A percentile compares a stretch with the other conserved stretches of the same genome.
These are phyloP conservation scores for Phoenix roebelenii DNA, from an alignment of 176 grass and related monocot genomes.

Conservation along the genomic window DNA sequence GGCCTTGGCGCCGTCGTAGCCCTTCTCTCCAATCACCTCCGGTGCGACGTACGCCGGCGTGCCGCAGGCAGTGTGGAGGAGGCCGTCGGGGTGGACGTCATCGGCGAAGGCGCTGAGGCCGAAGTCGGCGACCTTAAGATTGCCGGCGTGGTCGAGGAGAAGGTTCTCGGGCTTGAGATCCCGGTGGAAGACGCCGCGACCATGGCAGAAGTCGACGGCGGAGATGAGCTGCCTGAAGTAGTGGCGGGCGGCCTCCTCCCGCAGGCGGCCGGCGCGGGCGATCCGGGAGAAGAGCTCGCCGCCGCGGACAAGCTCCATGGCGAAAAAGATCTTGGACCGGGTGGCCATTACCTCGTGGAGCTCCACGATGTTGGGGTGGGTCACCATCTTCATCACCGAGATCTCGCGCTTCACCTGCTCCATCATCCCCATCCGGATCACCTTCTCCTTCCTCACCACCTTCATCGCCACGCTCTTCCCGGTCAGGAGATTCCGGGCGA, in stretches of 20 bases:
- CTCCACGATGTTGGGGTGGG: conserved; percentile 50
- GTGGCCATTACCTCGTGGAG: conserved; percentile 56
- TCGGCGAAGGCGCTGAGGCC: conserved; percentile 31
- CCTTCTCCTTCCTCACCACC: conserved; percentile 49
- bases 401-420: conserved; percentile 62
- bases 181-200: conserved; percentile 35
- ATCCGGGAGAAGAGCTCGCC: conserved; percentile 28
- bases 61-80: conserved; percentile 43
- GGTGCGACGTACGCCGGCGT: conserved; percentile 41
- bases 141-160: conserved; percentile 35
- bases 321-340: conserved; percentile 35
- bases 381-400: conserved; percentile 41
- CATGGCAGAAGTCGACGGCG: conserved; percentile 50
- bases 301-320: conserved; percentile 28
- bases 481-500: conserved; percentile 34
- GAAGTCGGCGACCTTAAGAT: conserved; percentile 48
- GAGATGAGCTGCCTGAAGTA: conserved; percentile 46
- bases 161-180: conserved; percentile 56
- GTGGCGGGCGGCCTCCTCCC: conserved; percentile 23
- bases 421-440: conserved; percentile 35
- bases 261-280: conserved; percentile 27
- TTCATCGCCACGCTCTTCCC: conserved; percentile 34
- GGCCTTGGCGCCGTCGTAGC: conserved; percentile 45
- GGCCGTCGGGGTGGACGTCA: conserved; percentile 26
- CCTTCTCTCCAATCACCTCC: conserved; percentile 35